Base-by-base conservation (phyloP, 768 basidiomycete species). In the Russula sp. region DNA sequence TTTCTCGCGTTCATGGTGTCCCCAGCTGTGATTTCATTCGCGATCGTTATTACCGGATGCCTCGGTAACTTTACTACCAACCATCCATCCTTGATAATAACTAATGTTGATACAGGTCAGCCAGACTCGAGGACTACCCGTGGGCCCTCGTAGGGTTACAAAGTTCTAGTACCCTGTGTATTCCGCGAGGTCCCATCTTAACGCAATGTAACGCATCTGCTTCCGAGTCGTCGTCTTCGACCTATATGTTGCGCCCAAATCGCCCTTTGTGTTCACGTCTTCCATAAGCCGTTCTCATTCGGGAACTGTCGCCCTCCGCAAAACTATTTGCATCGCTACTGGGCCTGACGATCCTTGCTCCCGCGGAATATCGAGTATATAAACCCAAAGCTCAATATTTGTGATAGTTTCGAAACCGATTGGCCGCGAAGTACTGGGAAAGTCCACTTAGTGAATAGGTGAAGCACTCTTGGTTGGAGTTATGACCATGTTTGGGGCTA, bases 261-360 rank as follows among this genome's bases (percentile, higher is more conserved):
- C n/a, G 7, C 55, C 1, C 46, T 69, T 16, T 47, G 29, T 46
- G 20, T 71, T 32, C 72, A 71, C 29, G 41, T 41, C 7, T 16
- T 48, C 47, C 47, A 67, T 41, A 74, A 73, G 6, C 47, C 64
- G 2, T 50, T 60, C 35, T 34, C 39, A 10, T 59, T 56, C 8
- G 36, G 22, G 35, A 7, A 35, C 39, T 14, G 56, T 46, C 58
- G 67, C 48, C 71, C 67, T 13, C 20, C 71, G n/a, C 69, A 72
- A 58, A 72, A 71, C 56, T 67, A 69, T 43, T 8, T 65, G 3
- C 72, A 73, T 58, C 70, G 25, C 38, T 69, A 13, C 50, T 70
- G 20, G 71, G 71, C 4, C 47, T 72, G n/a, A 61, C 63, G 16
- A 72, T 69, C 50, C 61, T 73, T 14, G 67, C 46, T 5, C 58